A percentile compares a stretch with the other conserved stretches of the same genome.
Evolutionary conservation across 2,329 filamentous ascomycete genomes (phyloP).

Genomic region (Diaporthe longicolla): DNA sequence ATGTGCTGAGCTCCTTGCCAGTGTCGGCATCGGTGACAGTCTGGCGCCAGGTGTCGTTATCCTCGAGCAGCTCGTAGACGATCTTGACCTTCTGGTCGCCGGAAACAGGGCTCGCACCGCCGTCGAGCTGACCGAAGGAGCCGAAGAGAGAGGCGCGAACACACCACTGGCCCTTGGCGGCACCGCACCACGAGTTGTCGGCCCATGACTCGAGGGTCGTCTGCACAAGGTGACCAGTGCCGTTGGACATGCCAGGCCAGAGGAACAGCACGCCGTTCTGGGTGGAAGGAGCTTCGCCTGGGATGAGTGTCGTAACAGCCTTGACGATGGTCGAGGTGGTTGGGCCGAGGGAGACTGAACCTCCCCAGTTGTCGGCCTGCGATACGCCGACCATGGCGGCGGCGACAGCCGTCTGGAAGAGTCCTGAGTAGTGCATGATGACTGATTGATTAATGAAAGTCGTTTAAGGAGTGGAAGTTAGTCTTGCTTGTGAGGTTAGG

Average conservation of each 20-base stretch:
- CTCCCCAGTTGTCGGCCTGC: constrained; percentile 32
- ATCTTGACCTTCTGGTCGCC: constrained; percentile 39
- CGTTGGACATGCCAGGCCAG: constrained; percentile 62
- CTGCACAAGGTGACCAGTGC: constrained; percentile 59
- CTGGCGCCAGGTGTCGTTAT: constrained; percentile 47
- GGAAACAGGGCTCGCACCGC: constrained; percentile 28
- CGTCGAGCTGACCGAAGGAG: constrained; percentile 56
- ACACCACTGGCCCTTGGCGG: constrained; percentile 54
- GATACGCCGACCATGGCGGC: neutral
- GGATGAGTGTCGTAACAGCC: constrained; percentile 57
- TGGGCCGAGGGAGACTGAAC: constrained; percentile 39
- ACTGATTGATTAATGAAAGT: neutral
- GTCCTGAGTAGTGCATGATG: constrained; percentile 16
- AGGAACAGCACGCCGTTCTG: constrained; percentile 57
- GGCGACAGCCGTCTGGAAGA: constrained; percentile 11
- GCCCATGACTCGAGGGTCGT: constrained; percentile 58
- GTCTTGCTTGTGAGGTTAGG: neutral
- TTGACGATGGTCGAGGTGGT: constrained; percentile 50
- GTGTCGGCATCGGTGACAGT: constrained; percentile 54
- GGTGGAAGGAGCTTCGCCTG: constrained; percentile 53
- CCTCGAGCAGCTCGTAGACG: constrained; percentile 47
- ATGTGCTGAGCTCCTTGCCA: constrained; percentile 52
- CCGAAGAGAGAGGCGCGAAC: constrained; percentile 58
- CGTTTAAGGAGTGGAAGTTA: neutral
- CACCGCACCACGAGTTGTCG: constrained; percentile 58